Conservation (phyloP, 2,329 filamentous ascomycete genomes). For the Ceratocystis ficicola region DNA sequence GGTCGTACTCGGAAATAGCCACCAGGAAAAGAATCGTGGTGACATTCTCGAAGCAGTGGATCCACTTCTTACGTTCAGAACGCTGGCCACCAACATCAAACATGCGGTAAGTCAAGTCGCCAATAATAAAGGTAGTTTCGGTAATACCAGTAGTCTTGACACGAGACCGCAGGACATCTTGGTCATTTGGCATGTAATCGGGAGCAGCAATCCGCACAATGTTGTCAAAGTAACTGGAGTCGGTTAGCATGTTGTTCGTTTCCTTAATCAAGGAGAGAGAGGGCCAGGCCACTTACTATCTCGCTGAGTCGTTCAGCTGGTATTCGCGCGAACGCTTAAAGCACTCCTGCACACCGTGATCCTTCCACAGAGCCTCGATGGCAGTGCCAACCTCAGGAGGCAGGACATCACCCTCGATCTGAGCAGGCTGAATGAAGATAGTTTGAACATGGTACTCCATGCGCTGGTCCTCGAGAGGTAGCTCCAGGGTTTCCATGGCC, state of each 20-base stretch:
- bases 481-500: constrained; percentile 56
- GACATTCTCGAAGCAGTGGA: constrained; percentile 97
- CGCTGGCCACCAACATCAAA: constrained; percentile 94
- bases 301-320: constrained; percentile 88
- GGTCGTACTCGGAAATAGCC: constrained; percentile 94
- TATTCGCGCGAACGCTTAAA: constrained; percentile 94
- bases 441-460: constrained; percentile 97
- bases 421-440: constrained; percentile 95
- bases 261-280: neutral
- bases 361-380: constrained; percentile 86
- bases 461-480: constrained; percentile 79
- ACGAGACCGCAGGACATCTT: constrained; percentile 89
- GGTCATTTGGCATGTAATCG: constrained; percentile 89
- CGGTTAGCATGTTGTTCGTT: constrained; percentile 28
- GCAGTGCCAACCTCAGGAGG: constrained; percentile 90
- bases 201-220: constrained; percentile 81
- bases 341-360: constrained; percentile 83
- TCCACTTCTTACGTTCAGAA: constrained; percentile 98
- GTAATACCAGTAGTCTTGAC: constrained; percentile 97
- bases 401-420: constrained; percentile 89
- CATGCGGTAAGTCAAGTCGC: constrained; percentile 90
- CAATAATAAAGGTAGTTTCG: constrained; percentile 91
- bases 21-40: constrained; percentile 94
- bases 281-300: constrained; percentile 58
- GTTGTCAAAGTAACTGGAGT: constrained; percentile 82